phyloP scores from a whole-genome alignment of 176 grass and related monocot genomes.

The Cymbopogon citratus region DNA sequence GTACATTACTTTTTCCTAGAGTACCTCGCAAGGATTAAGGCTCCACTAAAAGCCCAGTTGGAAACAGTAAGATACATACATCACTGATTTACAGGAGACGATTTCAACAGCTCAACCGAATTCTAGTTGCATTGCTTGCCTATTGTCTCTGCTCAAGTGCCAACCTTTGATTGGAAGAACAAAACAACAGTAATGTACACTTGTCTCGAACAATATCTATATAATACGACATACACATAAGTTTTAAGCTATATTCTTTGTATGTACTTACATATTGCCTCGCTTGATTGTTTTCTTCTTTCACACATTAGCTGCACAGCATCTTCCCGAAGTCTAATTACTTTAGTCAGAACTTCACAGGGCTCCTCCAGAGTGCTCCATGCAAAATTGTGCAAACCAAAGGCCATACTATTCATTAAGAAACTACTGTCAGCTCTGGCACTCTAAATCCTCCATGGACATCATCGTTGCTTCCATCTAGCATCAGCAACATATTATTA shows the following conservation, averaged over 20 bases:
- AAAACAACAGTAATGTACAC: neutral
- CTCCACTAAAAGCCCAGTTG: too few species aligned
- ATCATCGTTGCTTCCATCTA: neutral
- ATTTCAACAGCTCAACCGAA: neutral
- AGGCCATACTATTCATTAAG: neutral
- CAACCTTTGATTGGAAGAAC: neutral
- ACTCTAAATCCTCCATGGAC: neutral
- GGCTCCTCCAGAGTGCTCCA: neutral
- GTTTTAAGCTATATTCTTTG: neutral
- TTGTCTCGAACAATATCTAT: neutral
- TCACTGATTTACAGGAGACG: neutral
- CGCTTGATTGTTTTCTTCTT: neutral
- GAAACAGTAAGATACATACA: neutral
- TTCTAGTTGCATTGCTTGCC: neutral
- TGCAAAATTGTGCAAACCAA: constrained; percentile 17
- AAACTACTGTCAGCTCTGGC: constrained; percentile 21
- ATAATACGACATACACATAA: neutral
- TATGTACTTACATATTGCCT: neutral
- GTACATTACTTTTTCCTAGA: too few species aligned
- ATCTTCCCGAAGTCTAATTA: neutral
- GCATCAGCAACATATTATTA: neutral
- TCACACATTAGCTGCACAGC: neutral
- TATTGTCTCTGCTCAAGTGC: neutral
- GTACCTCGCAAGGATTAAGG: too few species aligned
- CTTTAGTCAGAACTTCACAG: neutral